Percentiles rank a stretch among this genome's conserved stretches.
phyloP scores from a whole-genome alignment of 768 basidiomycete species.

The Mrakia blollopis region DNA sequence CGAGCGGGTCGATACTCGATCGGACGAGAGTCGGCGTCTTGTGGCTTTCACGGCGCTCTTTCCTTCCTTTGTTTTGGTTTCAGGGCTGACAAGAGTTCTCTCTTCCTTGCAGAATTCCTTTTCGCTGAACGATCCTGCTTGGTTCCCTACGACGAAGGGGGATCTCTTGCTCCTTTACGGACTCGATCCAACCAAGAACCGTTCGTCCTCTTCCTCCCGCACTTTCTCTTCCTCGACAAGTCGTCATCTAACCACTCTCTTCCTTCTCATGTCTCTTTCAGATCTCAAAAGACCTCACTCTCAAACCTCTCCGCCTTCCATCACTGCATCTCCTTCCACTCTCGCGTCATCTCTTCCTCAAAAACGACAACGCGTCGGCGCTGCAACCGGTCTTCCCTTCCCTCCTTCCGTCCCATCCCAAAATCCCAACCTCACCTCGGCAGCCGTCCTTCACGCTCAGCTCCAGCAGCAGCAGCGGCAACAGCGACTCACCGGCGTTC shows the following conservation, averaged over 20 bases:
- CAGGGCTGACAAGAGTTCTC: neutral
- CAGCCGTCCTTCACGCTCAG: neutral
- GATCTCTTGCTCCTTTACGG: slow-evolving; percentile 1
- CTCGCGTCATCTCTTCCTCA: neutral
- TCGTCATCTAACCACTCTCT: no score
- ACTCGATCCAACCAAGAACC: neutral
- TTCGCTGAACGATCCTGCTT: neutral
- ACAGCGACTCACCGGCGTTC: slow-evolving; percentile 1
- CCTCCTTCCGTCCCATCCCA: neutral
- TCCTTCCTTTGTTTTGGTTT: neutral
- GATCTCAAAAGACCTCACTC: neutral
- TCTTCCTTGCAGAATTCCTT: neutral
- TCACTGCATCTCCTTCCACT: neutral
- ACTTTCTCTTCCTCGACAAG: no score
- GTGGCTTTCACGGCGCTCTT: neutral
- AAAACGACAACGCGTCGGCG: slow-evolving; percentile 3
- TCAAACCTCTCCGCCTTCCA: neutral
- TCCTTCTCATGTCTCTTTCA: no score
- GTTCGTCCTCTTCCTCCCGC: neutral
- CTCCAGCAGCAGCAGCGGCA: slow-evolving; percentile 1
- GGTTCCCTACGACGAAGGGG: neutral
- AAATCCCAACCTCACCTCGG: neutral
- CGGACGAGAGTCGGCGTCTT: neutral
- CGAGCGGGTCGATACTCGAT: neutral
- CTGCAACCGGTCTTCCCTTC: neutral